These are phyloP conservation scores for Tirmania nivea DNA, from an alignment of 495 filamentous ascomycete genomes.

Conservation along the genomic window DNA sequence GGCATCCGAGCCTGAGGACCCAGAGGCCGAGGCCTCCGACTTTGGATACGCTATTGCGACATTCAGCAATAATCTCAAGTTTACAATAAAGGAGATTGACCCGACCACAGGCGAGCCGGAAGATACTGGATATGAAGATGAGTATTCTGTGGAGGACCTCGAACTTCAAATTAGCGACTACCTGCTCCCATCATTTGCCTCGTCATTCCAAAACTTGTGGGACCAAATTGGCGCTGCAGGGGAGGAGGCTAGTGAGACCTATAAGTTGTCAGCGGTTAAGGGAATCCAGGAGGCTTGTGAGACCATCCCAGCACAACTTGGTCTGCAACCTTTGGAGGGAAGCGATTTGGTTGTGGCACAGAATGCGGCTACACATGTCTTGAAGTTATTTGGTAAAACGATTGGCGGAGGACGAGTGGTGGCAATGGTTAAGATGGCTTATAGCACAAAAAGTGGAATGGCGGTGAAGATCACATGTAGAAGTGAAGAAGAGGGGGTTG, in stretches of 20 bases:
- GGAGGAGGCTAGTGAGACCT: conserved; percentile 76
- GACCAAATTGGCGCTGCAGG: conserved; percentile 73
- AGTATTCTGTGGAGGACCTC: conserved; percentile 90
- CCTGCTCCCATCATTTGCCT: conserved; percentile 74
- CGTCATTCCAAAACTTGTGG: conserved; percentile 95
- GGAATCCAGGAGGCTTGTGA: conserved; percentile 89
- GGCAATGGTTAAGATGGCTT: conserved; percentile 79
- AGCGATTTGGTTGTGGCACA: conserved; percentile 52
- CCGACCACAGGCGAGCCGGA: conserved; percentile 86
- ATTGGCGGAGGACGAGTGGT: conserved; percentile 77
- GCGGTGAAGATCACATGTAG: conserved; percentile 83
- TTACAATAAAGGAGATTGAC: conserved; percentile 94
- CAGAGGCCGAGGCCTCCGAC: conserved; percentile 21
- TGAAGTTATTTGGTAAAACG: conserved; percentile 93
- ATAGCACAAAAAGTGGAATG: conserved; percentile 71
- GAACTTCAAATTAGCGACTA: conserved; percentile 86
- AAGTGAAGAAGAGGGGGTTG: conserved; percentile 81
- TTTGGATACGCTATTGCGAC: conserved; percentile 50
- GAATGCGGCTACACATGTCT: conserved; percentile 70
- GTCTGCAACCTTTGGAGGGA: conserved; percentile 82
- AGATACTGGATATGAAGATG: conserved; percentile 80
- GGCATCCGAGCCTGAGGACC: neutral
- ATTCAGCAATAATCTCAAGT: conserved; percentile 86
- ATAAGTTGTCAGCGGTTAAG: conserved; percentile 75
- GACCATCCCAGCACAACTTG: conserved; percentile 64